Evolutionary conservation across 495 filamentous ascomycete species (phyloP).

Genomic region (Jackrogersella multiformis): DNA sequence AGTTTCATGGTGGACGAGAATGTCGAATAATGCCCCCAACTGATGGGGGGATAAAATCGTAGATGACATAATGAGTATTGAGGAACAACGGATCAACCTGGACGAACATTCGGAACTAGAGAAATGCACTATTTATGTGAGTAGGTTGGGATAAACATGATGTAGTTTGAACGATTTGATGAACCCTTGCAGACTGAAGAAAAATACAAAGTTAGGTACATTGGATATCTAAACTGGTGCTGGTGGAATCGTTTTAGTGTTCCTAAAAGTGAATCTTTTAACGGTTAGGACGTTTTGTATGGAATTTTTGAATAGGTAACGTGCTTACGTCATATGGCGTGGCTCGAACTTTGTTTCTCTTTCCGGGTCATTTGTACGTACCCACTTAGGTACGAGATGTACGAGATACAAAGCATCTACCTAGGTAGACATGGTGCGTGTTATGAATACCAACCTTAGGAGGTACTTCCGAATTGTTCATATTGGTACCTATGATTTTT

Average conservation of each 20-base stretch:
- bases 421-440: no score
- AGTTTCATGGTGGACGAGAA: conserved; percentile 70
- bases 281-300: neutral
- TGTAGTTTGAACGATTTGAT: conserved; percentile 1
- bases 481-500: no score
- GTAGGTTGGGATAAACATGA: neutral
- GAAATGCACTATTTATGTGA: neutral
- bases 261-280: neutral
- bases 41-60: conserved; percentile 56
- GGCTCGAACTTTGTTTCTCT: neutral
- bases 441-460: no score
- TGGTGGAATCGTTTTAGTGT: no score
- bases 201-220: no score
- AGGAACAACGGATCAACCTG: neutral
- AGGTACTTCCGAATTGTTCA: neutral
- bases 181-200: no score
- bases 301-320: neutral
- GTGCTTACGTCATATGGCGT: conserved; percentile 28
- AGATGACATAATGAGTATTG: conserved; percentile 28
- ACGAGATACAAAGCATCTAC: neutral
- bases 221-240: no score
- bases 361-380: neutral
- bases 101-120: neutral
- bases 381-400: neutral
- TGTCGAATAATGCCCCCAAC: conserved; percentile 69